Percentiles rank a stretch among this genome's conserved stretches.
These are phyloP conservation scores for Aurinia saxatilis DNA, from an alignment of 345 rosid genomes.

Conservation along the genomic window DNA sequence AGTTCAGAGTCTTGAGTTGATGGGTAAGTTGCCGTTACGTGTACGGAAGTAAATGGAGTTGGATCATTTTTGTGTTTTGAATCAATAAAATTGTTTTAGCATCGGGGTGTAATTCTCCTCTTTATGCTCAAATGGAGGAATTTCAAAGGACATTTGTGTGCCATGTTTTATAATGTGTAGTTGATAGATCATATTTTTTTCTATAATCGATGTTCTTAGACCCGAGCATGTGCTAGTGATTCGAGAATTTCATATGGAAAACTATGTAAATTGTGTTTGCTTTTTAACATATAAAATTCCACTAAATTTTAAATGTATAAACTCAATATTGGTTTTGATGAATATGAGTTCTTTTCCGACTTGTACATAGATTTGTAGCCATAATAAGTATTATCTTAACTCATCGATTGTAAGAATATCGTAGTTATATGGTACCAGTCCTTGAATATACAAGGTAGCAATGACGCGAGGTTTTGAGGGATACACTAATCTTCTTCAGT, in stretches of 20 bases:
- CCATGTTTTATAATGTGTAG: background rate
- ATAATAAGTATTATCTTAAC: no score
- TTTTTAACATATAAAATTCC: no score
- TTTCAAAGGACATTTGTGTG: background rate
- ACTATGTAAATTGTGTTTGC: no score
- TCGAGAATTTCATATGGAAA: background rate
- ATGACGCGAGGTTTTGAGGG: no score
- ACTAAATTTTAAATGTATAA: no score
- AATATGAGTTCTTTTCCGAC: no score
- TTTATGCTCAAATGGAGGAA: background rate
- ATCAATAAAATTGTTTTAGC: background rate
- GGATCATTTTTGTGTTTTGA: background rate
- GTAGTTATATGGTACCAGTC: no score
- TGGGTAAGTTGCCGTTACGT: conserved; percentile 18
- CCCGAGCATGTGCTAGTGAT: background rate
- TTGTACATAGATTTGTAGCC: no score
- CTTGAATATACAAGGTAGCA: no score
- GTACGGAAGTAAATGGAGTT: conserved; percentile 4
- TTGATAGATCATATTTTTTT: background rate
- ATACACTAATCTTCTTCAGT: no score
- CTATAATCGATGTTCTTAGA: background rate
- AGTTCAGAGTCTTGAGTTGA: background rate
- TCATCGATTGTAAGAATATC: no score
- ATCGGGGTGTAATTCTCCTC: conserved; percentile 10
- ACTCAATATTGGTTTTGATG: no score